Base-by-base conservation (phyloP, 2,329 filamentous ascomycete genomes). In the Bertia moriformis region DNA sequence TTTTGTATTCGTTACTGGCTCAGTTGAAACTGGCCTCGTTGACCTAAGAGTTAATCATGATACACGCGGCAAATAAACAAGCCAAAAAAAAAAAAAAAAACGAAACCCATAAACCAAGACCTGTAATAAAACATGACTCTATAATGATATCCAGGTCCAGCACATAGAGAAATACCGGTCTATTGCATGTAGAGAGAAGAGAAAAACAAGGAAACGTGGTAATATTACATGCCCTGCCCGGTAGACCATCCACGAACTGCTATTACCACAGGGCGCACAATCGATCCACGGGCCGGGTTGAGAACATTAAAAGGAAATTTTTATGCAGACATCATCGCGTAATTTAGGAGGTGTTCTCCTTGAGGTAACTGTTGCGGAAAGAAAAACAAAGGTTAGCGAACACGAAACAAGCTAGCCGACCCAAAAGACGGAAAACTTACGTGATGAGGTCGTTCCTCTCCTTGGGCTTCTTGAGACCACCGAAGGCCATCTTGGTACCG, bases 401-500 rank as follows among this genome's bases (percentile, higher is more conserved):
- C 32, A 18, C 32, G 17, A 17, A 35, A 35, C 15, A 29, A n/a
- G 24, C 10, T 18, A 35, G 10, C 7, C 10, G 12, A 15, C 12
- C 10, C 7, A 19, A 4, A 3, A 5, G 4, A 14, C 29, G 29
- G n/a, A 22, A 22, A 45, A 75, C 82, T 56, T 83, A 89, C 82
- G 86, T 87, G 78, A 98, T 94, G 57, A 98, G 74, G 67, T 98
- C 89, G 65, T 96, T 94, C 65, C 91, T 78, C 73, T 96, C 91
- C 84, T 96, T 96, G 61, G 78, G 77, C 85, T 98, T 98, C 88
- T 98, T 98, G 60, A 98, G 78, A 65, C 91, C 91, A 70, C 91
- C 91, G 62, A 96, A 98, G 56, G 91, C 91, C 91, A 98, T 98
- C 86, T 96, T 98, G 71, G 91, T 98, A 54, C 91, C 91, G 53